Base-by-base conservation (phyloP, 1,284 basidiomycete species). In the Ustilago sp. region DNA sequence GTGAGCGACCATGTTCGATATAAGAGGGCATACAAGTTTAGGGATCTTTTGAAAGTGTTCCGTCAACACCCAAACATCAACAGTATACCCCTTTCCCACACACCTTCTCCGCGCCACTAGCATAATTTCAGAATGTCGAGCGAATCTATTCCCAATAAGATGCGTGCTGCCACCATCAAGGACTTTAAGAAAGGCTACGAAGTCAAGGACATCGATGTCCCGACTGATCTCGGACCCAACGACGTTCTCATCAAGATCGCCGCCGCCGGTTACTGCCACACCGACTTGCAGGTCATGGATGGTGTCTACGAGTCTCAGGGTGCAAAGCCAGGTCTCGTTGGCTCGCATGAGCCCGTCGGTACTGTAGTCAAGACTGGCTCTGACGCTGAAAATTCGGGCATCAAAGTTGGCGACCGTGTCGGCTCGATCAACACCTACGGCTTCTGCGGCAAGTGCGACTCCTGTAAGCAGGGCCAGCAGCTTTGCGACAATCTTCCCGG, bases 351-450 rank as follows among this genome's bases (percentile, higher is more conserved):
- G 64, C 80, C 80, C 17, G 80, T 67, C 11, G 82, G 82, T 35
- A 77, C 67, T 23, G 73, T 82, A 7, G 71, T 83, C 66, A 73
- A 79, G 58, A 57, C 61, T 8, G 62, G 79, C 53, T 74, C 79
- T 3, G 72, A 61, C 17, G 72, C 63, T 2, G 65, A 50, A 11
- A 68, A 68, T 47, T 70, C 63, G 11, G 56, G 64, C 34, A 50
- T 82, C 69, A 83, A 83, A 72, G 72, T 80, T 1, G 82, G 82
- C 28, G 82, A 81, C 63, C 79, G 80, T 43, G 83, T 82, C 28
- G 83, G 83, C 41, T 83, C 77, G 19, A 82, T 83, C 69, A 84
- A 85, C 77, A 78, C 77, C 38, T 82, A 81, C 61, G 73, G 76
- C 56, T 71, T 75, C 39, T 83, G 82, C 59, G 80, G 77, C 66